phyloP scores from a whole-genome alignment of 1,284 basidiomycete species.

The Leccinum angustisporum region DNA sequence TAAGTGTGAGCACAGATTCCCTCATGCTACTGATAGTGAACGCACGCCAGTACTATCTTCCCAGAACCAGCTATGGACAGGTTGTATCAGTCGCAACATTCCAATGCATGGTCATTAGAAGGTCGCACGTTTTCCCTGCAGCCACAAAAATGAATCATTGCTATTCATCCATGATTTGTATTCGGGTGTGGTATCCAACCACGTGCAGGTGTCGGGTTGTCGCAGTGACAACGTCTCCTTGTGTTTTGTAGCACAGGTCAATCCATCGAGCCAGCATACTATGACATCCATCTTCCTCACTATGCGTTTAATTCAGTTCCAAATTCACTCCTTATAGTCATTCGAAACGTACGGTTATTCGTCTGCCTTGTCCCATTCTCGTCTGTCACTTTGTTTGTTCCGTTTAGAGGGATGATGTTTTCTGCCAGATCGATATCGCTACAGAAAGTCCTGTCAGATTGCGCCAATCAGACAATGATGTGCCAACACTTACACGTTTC shows the following conservation, averaged over 20 bases:
- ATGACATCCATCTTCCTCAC: background rate
- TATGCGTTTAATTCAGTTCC: background rate
- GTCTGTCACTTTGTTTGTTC: background rate
- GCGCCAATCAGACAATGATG: background rate
- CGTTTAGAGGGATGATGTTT: background rate
- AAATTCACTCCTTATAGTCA: background rate
- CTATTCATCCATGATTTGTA: background rate
- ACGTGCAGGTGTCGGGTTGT: background rate
- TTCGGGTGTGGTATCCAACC: background rate
- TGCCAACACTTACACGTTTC: background rate
- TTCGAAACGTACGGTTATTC: background rate
- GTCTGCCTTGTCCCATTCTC: background rate
- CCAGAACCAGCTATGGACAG: background rate
- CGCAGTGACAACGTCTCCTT: background rate
- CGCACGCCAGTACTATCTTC: background rate
- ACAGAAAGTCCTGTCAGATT: background rate
- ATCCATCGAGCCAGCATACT: conserved; percentile 7
- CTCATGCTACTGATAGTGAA: background rate
- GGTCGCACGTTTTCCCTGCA: background rate
- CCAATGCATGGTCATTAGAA: no score
- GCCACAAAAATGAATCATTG: background rate
- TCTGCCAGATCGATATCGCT: background rate
- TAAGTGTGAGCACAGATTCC: no score
- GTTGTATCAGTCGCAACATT: background rate
- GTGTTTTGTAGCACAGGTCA: conserved; percentile 1